Percentiles rank a stretch among this genome's conserved stretches.
Conservation (phyloP, 257 asterid species). For the Salvia miltiorrhiza region DNA sequence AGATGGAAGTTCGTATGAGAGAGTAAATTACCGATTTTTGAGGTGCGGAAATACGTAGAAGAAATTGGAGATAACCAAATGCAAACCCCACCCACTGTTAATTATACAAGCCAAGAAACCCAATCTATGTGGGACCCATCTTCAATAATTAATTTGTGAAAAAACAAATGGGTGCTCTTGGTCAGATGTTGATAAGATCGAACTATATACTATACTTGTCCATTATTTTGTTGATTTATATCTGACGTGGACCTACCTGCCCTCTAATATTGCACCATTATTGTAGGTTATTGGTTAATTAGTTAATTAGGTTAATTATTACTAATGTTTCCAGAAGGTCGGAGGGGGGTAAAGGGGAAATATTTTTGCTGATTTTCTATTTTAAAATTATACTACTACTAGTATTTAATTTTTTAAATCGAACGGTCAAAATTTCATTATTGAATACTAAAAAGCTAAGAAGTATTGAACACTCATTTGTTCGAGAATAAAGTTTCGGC, state of each 20-base stretch:
- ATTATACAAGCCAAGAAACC: background rate
- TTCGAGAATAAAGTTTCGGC: no score
- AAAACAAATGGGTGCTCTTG: background rate
- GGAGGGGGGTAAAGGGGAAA: no score
- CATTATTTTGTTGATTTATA: background rate
- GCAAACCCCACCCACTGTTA: background rate
- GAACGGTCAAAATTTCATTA: no score
- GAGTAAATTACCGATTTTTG: background rate
- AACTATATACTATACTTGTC: background rate
- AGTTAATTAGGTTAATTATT: no score
- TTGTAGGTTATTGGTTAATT: background rate
- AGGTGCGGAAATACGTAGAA: background rate
- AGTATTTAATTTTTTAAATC: no score
- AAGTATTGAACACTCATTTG: no score
- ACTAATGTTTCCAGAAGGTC: background rate
- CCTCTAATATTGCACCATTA: background rate
- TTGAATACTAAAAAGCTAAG: no score
- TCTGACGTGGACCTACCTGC: background rate
- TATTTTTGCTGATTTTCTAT: no score
- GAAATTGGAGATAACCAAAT: background rate
- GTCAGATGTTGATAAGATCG: slow-evolving; percentile 19
- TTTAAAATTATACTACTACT: no score
- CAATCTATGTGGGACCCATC: background rate
- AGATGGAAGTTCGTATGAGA: background rate
- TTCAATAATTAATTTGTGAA: background rate